These are phyloP conservation scores for Kewa caespitosa DNA, from an alignment of 179 eudicot species.

Conservation along the genomic window DNA sequence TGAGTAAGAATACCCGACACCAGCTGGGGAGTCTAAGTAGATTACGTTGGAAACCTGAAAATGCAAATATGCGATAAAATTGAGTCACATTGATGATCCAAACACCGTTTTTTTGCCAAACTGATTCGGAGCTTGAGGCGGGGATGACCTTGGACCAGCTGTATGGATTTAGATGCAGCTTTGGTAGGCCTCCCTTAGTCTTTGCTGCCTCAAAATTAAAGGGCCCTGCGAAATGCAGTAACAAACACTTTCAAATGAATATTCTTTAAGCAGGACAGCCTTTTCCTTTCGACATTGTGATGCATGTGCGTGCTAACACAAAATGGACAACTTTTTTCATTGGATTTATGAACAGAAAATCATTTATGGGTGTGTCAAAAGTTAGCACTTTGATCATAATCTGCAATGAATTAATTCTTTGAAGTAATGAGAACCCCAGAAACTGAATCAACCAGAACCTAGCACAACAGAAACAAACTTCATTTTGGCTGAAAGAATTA, in stretches of 20 bases:
- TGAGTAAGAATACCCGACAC: constrained; percentile 82
- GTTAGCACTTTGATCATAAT: neutral
- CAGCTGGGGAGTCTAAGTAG: constrained; percentile 90
- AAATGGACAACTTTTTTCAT: neutral
- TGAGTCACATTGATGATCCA: constrained; percentile 2
- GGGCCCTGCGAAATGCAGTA: constrained; percentile 56
- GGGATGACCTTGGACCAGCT: constrained; percentile 83
- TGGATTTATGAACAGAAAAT: neutral
- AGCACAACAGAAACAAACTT: neutral
- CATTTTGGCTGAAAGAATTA: constrained; percentile 19
- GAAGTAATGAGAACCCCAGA: neutral
- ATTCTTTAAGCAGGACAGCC: neutral
- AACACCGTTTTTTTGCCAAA: neutral
- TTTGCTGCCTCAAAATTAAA: constrained; percentile 76
- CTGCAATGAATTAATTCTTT: neutral
- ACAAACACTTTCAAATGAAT: neutral
- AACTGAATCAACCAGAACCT: neutral
- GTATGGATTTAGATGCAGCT: constrained; percentile 79
- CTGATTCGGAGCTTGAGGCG: neutral
- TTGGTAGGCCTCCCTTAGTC: constrained; percentile 56
- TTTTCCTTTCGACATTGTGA: neutral
- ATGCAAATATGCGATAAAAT: neutral
- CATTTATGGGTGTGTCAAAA: neutral
- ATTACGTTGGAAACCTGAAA: constrained; percentile 77
- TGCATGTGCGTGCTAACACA: neutral